Evolutionary conservation across 1,284 basidiomycete genomes (phyloP).

Genomic region (Bjerkandera adusta): DNA sequence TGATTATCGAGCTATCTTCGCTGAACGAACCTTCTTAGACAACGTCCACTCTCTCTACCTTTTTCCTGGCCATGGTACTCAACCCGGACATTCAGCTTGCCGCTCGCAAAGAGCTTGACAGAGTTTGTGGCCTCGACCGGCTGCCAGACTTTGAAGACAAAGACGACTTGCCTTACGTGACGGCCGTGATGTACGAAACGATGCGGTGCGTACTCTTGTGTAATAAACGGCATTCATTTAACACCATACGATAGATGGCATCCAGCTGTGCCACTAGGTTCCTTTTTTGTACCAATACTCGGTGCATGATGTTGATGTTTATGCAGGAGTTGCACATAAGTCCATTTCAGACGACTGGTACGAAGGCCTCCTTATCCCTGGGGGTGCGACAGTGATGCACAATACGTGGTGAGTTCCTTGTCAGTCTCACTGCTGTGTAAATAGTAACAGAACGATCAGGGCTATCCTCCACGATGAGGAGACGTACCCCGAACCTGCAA

Average conservation of each 20-base stretch:
- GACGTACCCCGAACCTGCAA: constrained; percentile 1
- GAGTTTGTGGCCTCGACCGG: constrained; percentile 22
- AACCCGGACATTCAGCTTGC: constrained; percentile 23
- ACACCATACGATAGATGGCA: no score
- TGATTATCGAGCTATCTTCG: no score
- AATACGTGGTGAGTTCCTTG: no score
- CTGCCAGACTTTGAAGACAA: constrained; percentile 28
- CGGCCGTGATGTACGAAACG: background rate
- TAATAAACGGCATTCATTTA: no score
- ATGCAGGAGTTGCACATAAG: constrained; percentile 9
- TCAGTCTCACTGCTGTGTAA: background rate
- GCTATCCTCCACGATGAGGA: constrained; percentile 1
- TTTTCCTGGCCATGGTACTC: constrained; percentile 27
- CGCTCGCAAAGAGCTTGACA: constrained; percentile 29
- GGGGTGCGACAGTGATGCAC: constrained; percentile 11
- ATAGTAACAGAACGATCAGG: background rate
- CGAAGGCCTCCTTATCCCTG: constrained; percentile 25
- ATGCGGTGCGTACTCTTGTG: no score
- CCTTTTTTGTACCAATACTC: no score
- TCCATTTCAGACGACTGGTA: constrained; percentile 19
- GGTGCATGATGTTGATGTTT: background rate
- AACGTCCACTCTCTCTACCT: constrained; percentile 6
- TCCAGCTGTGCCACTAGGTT: no score
- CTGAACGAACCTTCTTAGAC: no score
- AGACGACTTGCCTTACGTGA: constrained; percentile 14